Evolutionary conservation across 2,329 filamentous ascomycete species (phyloP).

Genomic region (Penicillium sumatraense): DNA sequence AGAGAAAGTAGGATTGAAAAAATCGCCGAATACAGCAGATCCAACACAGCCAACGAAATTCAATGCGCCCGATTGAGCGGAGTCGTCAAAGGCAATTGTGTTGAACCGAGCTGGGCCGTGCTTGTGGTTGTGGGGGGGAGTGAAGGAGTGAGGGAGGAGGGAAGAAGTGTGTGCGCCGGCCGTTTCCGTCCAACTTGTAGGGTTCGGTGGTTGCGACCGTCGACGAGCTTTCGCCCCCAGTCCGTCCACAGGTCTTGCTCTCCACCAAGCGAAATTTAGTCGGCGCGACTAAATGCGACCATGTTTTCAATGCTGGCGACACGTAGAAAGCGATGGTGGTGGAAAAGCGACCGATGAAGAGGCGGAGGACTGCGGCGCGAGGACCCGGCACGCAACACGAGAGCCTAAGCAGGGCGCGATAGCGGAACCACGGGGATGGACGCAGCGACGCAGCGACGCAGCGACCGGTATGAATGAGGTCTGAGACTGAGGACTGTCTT

Average conservation of each 20-base stretch:
- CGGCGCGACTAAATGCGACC: neutral
- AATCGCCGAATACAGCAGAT: neutral
- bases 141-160: too few relatives aligned
- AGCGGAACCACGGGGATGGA: neutral
- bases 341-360: conserved; percentile 4
- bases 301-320: neutral
- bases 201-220: conserved; percentile 21
- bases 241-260: conserved; percentile 2
- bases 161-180: conserved; percentile 17
- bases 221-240: conserved; percentile 4
- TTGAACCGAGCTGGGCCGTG: too few relatives aligned
- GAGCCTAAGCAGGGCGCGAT: neutral
- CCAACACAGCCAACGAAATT: neutral
- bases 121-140: neutral
- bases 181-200: conserved; percentile 24
- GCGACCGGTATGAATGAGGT: too few relatives aligned
- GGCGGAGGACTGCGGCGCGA: conserved; percentile 1
- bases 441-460: too few relatives aligned
- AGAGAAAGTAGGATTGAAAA: neutral
- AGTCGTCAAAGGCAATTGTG: too few relatives aligned
- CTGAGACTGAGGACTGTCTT: too few relatives aligned
- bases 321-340: neutral
- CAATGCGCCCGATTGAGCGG: conserved; percentile 6
- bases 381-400: neutral
- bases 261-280: neutral